Evolutionary conservation across 331 rosid genomes (phyloP).

Genomic region (Stylosanthes scabra): DNA sequence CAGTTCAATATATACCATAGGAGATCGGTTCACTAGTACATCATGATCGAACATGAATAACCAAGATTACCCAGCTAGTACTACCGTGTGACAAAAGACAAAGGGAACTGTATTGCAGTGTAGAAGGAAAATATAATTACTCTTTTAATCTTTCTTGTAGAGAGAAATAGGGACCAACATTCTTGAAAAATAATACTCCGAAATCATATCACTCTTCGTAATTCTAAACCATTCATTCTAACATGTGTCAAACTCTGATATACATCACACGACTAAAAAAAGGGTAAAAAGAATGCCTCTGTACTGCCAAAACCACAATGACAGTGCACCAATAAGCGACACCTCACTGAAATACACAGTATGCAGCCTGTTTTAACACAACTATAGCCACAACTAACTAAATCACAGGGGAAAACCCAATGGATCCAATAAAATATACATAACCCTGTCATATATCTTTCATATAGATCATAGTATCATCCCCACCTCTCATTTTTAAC

Average conservation of each 20-base stretch:
- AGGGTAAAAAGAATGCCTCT: constrained; percentile 62
- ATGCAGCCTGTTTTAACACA: constrained; percentile 72
- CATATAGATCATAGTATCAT: constrained; percentile 50
- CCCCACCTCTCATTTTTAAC: constrained; percentile 59
- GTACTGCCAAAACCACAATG: constrained; percentile 79
- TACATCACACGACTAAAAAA: constrained; percentile 53
- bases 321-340: constrained; percentile 60
- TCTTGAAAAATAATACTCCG: constrained; percentile 44
- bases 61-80: constrained; percentile 28
- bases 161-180: constrained; percentile 24
- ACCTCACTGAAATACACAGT: constrained; percentile 57
- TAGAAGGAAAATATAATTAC: constrained; percentile 27
- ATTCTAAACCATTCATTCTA: constrained; percentile 51
- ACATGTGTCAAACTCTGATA: constrained; percentile 55
- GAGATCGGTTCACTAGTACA: constrained; percentile 20
- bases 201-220: constrained; percentile 58
- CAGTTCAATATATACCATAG: not conserved
- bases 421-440: constrained; percentile 78
- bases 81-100: not conserved
- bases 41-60: constrained; percentile 31
- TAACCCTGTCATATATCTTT: constrained; percentile 56
- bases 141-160: constrained; percentile 32
- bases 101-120: not conserved
- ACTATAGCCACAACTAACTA: constrained; percentile 62
- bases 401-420: constrained; percentile 56